Evolutionary conservation across 352 stramenopile species (phyloP), one percentile per base, ranked within the genome.

Genomic region (Phytophthora litchii): DNA sequence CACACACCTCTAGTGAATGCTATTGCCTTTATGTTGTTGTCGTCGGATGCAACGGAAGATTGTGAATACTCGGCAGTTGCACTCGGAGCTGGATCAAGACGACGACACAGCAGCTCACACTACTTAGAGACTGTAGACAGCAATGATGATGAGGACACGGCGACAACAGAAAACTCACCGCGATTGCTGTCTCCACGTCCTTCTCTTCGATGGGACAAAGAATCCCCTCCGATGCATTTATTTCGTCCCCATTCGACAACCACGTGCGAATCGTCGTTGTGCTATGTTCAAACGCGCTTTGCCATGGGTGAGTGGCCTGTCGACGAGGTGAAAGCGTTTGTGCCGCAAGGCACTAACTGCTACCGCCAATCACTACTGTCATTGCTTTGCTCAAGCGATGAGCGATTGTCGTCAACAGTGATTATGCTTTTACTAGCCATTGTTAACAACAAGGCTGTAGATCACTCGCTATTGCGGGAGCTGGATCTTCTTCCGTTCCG

Each of bases 1-100:
- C 82, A 95, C 55, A 70, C 81, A n/a, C 84, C 86, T 38, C 74
- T 95, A 5, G 74, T 95, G 16, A 93, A 95, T 50, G 86, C 86
- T 2, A 78, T 89, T 17, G 60, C 70, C 0, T 91, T 92, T 62
- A 83, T 95, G 85, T 43, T 94, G 8, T 51, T 94, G 23, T 86
- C 75, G 12, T 66, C 75, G 0, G 83, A 95, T 51, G 75, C 80
- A 5, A 67, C 72, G 0, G 76, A 90, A 59, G 56, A 68, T 6
- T 88, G 72, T 60, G 64, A 82, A 21, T 93, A 93, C 59, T 83
- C 81, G 14, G 60, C 66, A 1, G 67, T 86, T 36, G 80, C 76
- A 20, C 68, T 91, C 25, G 83, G 78, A 23, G 78, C 71, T 17
- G 78, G 77, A 21, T 80, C 74, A 10, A 57, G 58, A 10, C 54